Evolutionary conservation across 1,284 basidiomycete species (phyloP).

Genomic region (Fomitopsis betulina): DNA sequence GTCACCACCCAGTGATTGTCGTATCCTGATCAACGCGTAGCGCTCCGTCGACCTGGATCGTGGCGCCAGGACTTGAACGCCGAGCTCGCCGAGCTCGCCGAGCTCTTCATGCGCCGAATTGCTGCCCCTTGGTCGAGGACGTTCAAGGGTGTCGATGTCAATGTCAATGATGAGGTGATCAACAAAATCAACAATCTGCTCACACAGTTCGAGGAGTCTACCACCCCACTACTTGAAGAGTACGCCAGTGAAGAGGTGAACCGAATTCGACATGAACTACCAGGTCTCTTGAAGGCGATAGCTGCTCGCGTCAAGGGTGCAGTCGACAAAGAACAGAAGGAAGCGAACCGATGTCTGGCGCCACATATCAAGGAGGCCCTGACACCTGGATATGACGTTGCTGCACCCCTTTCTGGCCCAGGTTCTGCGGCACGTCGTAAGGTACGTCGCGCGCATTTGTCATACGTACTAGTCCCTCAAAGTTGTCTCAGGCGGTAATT

Average conservation of each 20-base stretch:
- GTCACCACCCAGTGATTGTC: background rate
- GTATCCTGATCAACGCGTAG: slow-evolving; percentile 18
- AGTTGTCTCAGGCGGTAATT: slow-evolving; percentile 25
- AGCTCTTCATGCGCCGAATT: slow-evolving; percentile 52
- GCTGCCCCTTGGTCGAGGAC: slow-evolving; percentile 51
- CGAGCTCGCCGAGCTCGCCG: slow-evolving; percentile 47
- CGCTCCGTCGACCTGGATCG: slow-evolving; percentile 46
- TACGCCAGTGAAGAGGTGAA: slow-evolving; percentile 44
- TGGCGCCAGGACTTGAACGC: slow-evolving; percentile 50
- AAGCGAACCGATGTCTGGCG: slow-evolving; percentile 47
- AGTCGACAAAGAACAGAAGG: slow-evolving; percentile 47
- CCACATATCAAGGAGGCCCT: slow-evolving; percentile 48
- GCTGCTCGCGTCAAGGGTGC: slow-evolving; percentile 41
- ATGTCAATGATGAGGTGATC: slow-evolving; percentile 35
- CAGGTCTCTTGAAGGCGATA: slow-evolving; percentile 39
- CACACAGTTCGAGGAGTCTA: slow-evolving; percentile 42
- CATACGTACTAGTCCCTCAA: slow-evolving; percentile 37
- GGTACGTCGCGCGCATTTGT: slow-evolving; percentile 28
- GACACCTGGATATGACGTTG: slow-evolving; percentile 40
- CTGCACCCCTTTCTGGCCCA: slow-evolving; percentile 43
- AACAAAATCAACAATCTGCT: slow-evolving; percentile 36
- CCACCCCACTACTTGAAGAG: slow-evolving; percentile 43
- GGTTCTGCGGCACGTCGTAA: slow-evolving; percentile 56
- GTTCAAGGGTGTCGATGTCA: slow-evolving; percentile 49
- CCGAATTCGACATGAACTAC: slow-evolving; percentile 43